Evolutionary conservation across 2,329 filamentous ascomycete genomes (phyloP), one percentile per base, ranked within the genome.

Genomic region (Phyllosticta citribraziliensis): DNA sequence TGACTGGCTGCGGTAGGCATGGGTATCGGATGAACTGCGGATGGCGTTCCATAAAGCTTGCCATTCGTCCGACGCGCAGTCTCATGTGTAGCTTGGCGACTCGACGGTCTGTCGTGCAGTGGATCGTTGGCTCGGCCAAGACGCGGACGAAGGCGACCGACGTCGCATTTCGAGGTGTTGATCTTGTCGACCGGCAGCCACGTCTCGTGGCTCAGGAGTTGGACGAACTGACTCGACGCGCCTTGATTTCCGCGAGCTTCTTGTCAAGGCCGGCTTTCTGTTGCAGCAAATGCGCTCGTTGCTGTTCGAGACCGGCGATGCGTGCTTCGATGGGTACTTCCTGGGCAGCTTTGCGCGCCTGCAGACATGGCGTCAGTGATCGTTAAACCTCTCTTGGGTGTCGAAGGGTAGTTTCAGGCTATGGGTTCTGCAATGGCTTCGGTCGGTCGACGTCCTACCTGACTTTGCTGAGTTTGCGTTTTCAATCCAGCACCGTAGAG

Each of bases 401-500:
- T 14, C 3, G n/a, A 22, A 56, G 24, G n/a, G 22, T 19, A 24
- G 20, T 6, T 9, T 14, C 52, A n/a, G 14, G 52, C 24, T 24
- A 55, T 20, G 11, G 12, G 9, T 12, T 22, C 50, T 22, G 35
- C 50, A 8, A n/a, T 33, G 51, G 17, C 25, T 35, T 60, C 17
- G 5, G 17, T 60, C 17, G 5, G 17, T 30, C 17, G 40, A 55
- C 17, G 2, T 22, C 58, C 19, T 72, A 85, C 83, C 75, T 83
- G 70, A 60, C 76, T 75, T 47, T 74, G 70, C 56, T 85, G 79
- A 64, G 78, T 74, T 33, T 78, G 71, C 3, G 76, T 79, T 69
- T 85, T 85, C 63, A 86, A 65, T 6, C 79, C 78, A 20, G 84
- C 84, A 24, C 84, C 84, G 66, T 84, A 86, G 64, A 81, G 76